Base-by-base conservation (phyloP, 352 stramenopile genomes). In the Phytophthora colocasiae region DNA sequence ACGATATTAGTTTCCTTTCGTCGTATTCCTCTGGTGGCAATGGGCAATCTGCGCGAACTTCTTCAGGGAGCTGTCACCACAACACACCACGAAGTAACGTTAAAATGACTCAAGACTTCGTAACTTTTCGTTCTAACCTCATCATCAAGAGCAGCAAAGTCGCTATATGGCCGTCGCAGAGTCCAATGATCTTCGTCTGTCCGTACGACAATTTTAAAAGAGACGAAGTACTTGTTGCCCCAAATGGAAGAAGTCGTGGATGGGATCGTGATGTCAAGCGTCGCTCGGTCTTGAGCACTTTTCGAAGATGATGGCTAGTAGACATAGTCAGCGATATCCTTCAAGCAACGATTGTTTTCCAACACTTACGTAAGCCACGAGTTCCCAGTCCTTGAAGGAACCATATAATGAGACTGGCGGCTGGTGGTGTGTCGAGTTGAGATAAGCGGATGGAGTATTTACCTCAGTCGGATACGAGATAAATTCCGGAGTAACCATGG, bases 101-200 rank as follows among this genome's bases (percentile, higher is more conserved):
- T 34, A 58, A 10, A 14, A 36, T 3, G 31, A 36, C 4, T 11
- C 31, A 36, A 36, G 31, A 36, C 14, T 14, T 14, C 8, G 31
- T 36, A 36, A 36, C 31, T 36, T 14, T 14, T 36, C 31, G 31
- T 27, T 32, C 15, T 32, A 43, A 82, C 74, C 69, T 90, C 71
- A 19, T 90, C 80, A 17, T 91, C 68, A 5, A 93, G 66, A 29
- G 75, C 51, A 15, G 49, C 81, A 67, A 93, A 93, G 54, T 93
- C 84, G 32, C 66, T 79, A 56, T 89, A 90, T 27, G 88, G 77
- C 1, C 84, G 81, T 31, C 84, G 72, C 36, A 93, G 64, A 3
- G 60, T 90, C 84, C 84, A 93, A 17, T 71, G 62, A 43, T 93
- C 84, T 17, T 90, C 84, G 15, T 93, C 82, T 0, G 84, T 90